Base-by-base conservation (phyloP, 768 basidiomycete genomes). In the Lactarius hatsudake region DNA sequence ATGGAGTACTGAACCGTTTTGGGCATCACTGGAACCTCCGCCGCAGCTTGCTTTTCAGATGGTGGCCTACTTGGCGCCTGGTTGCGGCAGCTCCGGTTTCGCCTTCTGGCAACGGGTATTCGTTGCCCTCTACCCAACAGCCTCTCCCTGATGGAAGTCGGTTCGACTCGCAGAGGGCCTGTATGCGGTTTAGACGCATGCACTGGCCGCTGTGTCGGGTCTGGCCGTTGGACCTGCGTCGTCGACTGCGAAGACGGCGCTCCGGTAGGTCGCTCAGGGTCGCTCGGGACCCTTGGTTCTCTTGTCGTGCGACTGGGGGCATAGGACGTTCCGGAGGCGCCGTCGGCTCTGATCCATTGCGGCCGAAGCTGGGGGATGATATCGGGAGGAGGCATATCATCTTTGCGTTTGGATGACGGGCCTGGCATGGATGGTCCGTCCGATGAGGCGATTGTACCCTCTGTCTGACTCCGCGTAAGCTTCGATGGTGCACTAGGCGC, bases 341-440 rank as follows among this genome's bases (percentile, higher is more conserved):
- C 20, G 53, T 30, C 43, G 51, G 26, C 40, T 34, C 61, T 28
- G 58, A 26, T 23, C 18, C 36, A n/a, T 45, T 62, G 62, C 28
- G 36, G 63, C 12, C 66, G 40, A 28, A 53, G 59, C 9, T 61
- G 62, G 26, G 69, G 69, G 40, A 64, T 51, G 28, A 60, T 64
- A 9, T 42, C 45, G 28, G 69, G 67, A 15, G 69, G 69, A 26
- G 63, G 63, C 66, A 70, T 70, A 43, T 62, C 56, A 40, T 43
- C 66, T 15, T 26, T 61, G 34, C 40, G 51, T 45, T 61, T 66
- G 28, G 45, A 67, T 18, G 53, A 58, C 28, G 42, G 58, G 12
- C 32, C 36, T 15, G 58, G 40, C 20, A 20, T 40, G 32, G 53
- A 13, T 26, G 40, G 62, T 54, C 26, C 62, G 8, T 45, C 40